Conservation (phyloP, 345 rosid species). For the Eucalyptus leucophloia region DNA sequence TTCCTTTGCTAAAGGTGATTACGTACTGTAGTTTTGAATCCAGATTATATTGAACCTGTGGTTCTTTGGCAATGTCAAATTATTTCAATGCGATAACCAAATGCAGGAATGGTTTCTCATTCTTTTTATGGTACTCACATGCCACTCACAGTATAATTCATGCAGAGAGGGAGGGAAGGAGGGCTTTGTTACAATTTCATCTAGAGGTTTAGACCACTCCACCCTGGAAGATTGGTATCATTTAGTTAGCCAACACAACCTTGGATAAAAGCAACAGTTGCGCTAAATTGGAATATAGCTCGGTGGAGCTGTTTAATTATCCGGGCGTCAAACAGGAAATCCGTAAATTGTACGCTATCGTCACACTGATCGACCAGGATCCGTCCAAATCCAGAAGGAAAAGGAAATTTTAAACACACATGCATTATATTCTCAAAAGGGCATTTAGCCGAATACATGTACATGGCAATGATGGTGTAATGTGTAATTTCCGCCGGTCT, state of each 20-base stretch:
- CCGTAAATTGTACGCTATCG: neutral
- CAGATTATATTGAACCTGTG: neutral
- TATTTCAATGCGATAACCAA: neutral
- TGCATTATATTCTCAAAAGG: neutral
- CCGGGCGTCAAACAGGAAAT: neutral
- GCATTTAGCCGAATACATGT: neutral
- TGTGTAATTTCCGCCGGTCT: neutral
- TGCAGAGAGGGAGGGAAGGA: neutral
- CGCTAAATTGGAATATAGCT: neutral
- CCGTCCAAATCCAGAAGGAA: neutral
- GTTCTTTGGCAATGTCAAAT: neutral
- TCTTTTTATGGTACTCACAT: too few relatives aligned
- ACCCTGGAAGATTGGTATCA: neutral
- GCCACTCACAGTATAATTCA: neutral
- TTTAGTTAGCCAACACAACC: neutral
- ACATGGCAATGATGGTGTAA: neutral
- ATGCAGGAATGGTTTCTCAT: neutral
- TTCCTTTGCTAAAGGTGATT: neutral
- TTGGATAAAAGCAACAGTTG: neutral
- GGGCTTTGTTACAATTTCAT: neutral
- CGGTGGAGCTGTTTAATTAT: neutral
- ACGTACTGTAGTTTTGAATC: neutral
- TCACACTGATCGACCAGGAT: neutral
- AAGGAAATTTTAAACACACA: neutral
- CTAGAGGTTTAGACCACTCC: neutral